Evolutionary conservation across 805 yeast genomes (phyloP), one percentile per base, ranked within the genome.

Genomic region (Maudiozyma saulgeensis): DNA sequence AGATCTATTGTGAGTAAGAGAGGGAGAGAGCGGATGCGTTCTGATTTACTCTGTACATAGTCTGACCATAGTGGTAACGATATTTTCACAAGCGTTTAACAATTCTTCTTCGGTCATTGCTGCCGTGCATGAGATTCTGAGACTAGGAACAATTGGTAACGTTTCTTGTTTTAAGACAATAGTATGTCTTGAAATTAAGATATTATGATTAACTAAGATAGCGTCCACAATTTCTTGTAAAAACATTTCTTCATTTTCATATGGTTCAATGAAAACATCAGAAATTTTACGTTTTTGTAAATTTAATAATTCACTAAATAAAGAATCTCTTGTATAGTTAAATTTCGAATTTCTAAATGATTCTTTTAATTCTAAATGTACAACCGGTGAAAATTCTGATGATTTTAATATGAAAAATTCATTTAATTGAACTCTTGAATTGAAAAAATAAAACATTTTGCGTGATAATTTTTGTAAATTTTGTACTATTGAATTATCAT

Each of bases 151-250:
- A 41, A 81, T 67, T 9, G 93, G 88, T 52, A 85, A 71, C 46
- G 80, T 69, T 62, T 89, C 97, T 61, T 83, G 95, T 56, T 78
- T 81, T 48, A 82, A 70, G 12, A 88, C 75, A 50, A 73, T 73
- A 50, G 79, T 80, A 26, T 81, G 72, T 59, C 96, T 79, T 39
- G 81, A 74, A 44, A 90, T 73, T 52, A 88, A 73, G 16, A 87
- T 72, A 44, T 71, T 74, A 15, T 79, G 77, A 16, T 74, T 65
- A 11, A 62, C 59, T 48, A 85, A 72, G 9, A 80, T 70, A 21
- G 66, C 64, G 57, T 84, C 82, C 31, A 87, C 79, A 23, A 90
- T 76, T 47, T 68, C 69, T 66, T 87, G 95, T 49, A 91, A 67
- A 46, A 86, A 67, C 55, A 69, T 75, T 50, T 77, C 78, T 62